Percentiles rank a stretch among this genome's conserved stretches.
These are phyloP conservation scores for Stachybotrys elegans DNA, from an alignment of 2,329 filamentous ascomycete species.

Conservation along the genomic window DNA sequence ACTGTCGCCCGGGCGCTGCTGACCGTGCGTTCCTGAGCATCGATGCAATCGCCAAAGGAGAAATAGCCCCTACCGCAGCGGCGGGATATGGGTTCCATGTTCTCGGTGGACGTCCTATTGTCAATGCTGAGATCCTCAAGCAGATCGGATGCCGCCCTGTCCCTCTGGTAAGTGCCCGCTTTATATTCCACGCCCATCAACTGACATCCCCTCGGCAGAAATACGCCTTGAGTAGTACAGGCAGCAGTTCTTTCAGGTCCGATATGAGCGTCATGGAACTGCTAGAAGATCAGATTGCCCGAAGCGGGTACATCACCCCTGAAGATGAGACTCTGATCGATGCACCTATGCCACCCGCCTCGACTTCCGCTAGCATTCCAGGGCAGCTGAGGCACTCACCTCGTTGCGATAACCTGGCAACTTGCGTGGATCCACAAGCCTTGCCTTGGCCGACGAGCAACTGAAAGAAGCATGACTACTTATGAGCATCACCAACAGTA, in stretches of 20 bases:
- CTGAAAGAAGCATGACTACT: too few species aligned
- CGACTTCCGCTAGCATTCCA: too few species aligned
- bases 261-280: conserved; percentile 18
- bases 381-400: conserved; percentile 18
- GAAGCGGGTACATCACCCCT: too few species aligned
- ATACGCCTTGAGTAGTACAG: conserved; percentile 3
- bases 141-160: conserved; percentile 34
- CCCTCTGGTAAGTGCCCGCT: conserved; percentile 25
- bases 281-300: conserved; percentile 20
- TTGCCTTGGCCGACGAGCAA: too few species aligned
- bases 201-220: not conserved
- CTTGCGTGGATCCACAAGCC: conserved; percentile 6
- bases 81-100: conserved; percentile 49
- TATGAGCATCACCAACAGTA: too few species aligned
- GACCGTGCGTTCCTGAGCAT: conserved; percentile 46
- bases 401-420: conserved; percentile 16
- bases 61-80: conserved; percentile 44
- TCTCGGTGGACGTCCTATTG: conserved; percentile 35
- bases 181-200: not conserved
- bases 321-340: too few species aligned
- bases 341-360: too few species aligned
- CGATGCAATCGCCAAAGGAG: conserved; percentile 41
- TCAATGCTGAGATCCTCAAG: conserved; percentile 30
- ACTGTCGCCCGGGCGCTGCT: conserved; percentile 38
- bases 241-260: conserved; percentile 9